Evolutionary conservation across 192 early-diverging fungal species (phyloP).

Genomic region (Coemansia sp.): DNA sequence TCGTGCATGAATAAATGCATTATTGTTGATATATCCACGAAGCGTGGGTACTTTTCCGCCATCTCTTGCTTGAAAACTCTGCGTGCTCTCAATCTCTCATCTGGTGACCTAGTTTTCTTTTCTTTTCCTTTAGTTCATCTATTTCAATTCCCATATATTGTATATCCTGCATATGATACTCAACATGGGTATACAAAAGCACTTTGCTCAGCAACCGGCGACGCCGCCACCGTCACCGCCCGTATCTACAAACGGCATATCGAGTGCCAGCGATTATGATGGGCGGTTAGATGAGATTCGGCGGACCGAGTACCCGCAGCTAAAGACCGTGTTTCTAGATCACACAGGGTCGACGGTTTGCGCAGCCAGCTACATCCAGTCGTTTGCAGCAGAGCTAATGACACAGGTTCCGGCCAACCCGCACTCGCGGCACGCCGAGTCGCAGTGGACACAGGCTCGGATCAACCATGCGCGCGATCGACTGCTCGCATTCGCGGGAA

Average conservation of each 20-base stretch:
- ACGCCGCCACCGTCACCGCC: slow-evolving; percentile 16
- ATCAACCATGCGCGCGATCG: slow-evolving; percentile 59
- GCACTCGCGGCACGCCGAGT: slow-evolving; percentile 62
- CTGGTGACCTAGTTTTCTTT: not conserved
- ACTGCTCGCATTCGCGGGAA: slow-evolving; percentile 61
- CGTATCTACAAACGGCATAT: not conserved
- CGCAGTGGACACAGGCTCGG: slow-evolving; percentile 54
- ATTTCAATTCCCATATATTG: not conserved
- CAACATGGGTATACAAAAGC: not conserved
- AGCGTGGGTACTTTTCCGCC: not conserved
- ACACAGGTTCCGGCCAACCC: slow-evolving; percentile 63
- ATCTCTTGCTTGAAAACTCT: not conserved
- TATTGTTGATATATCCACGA: too few species aligned
- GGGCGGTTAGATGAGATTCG: slow-evolving; percentile 54
- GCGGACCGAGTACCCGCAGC: slow-evolving; percentile 59
- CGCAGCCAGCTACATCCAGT: slow-evolving; percentile 46
- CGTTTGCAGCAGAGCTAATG: slow-evolving; percentile 50
- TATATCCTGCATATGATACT: not conserved
- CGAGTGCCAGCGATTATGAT: slow-evolving; percentile 35
- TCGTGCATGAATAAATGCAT: not conserved
- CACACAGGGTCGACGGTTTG: slow-evolving; percentile 65
- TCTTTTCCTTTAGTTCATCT: not conserved
- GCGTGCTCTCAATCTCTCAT: not conserved
- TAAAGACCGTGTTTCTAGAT: slow-evolving; percentile 61
- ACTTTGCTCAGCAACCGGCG: not conserved